Evolutionary conservation across 1,139 yeast species (phyloP), one percentile per base, ranked within the genome.

Genomic region (Taiozyma sp.): DNA sequence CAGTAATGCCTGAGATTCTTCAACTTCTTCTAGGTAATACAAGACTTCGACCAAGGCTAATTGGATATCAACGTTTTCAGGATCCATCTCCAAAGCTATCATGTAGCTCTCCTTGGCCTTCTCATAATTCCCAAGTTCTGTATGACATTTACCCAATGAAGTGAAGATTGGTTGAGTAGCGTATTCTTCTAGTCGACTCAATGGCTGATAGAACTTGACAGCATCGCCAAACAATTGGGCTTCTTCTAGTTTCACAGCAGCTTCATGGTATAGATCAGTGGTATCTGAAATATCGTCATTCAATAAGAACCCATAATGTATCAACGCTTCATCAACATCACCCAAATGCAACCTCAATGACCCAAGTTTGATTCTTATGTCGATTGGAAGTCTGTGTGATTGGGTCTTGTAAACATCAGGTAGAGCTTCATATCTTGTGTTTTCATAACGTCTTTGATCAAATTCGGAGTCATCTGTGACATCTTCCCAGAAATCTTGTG

Each of bases 401-500:
- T 78, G 76, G 1, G 67, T 59, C 48, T 71, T 73, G 54, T 71
- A 73, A 13, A 62, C 58, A 6, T 71, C 71, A 2, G 71, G 65
- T 45, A 74, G 60, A 5, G 71, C 66, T 49, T 71, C 73, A 56
- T 65, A 78, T 48, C 70, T 70, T 9, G 69, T 66, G 57, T 74
- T 72, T 28, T 73, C 75, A 34, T 79, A 71, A 54, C 96, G 72
- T 62, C 92, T 75, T 44, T 77, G 80, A 65, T 87, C 95, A 67
- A 85, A 93, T 66, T 93, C 99, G 0, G 88, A 72, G 66, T 93
- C 99, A 56, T 83, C 84, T 13, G 74, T 73, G 13, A 71, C 69
- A 34, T 85, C 91, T 58, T 88, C 90, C 99, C 99, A 93, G 75
- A 86, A 90, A 0, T 74, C 72, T 66, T 93, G 97, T 27, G 71